A percentile compares a stretch with the other conserved stretches of the same genome.
phyloP scores from a whole-genome alignment of 2,329 filamentous ascomycete species.

The Sphaerulina populicola region DNA sequence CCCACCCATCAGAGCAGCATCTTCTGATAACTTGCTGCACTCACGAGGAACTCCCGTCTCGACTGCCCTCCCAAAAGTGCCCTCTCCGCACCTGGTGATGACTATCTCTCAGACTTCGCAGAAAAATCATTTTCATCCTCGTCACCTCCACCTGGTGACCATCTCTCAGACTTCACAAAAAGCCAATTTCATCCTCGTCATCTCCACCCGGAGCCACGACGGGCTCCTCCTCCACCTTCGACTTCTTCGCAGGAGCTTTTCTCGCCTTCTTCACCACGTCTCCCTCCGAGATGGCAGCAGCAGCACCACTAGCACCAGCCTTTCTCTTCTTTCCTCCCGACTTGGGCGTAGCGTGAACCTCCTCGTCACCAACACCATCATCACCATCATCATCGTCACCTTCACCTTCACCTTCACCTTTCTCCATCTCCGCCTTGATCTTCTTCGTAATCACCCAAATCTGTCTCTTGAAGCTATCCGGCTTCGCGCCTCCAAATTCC shows the following conservation, averaged over 20 bases:
- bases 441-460: constrained; percentile 23
- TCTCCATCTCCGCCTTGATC: constrained; percentile 17
- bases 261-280: constrained; percentile 1
- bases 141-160: not conserved
- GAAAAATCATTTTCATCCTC: constrained; percentile 4
- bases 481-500: constrained; percentile 17
- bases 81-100: too few relatives aligned
- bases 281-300: too few relatives aligned
- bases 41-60: too few relatives aligned
- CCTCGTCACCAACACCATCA: not conserved
- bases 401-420: not conserved
- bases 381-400: not conserved
- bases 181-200: constrained; percentile 5
- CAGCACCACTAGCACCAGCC: constrained; percentile 1
- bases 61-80: too few relatives aligned
- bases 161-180: not conserved
- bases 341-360: not conserved
- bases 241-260: constrained; percentile 1
- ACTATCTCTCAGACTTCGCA: not conserved
- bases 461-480: constrained; percentile 19
- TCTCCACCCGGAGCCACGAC: not conserved
- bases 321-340: constrained; percentile 13
- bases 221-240: not conserved
- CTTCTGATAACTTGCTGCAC: too few relatives aligned
- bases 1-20: too few relatives aligned